Evolutionary conservation across 768 basidiomycete genomes (phyloP), one percentile per base, ranked within the genome.

Genomic region (Boletus rufocinnamomeus): DNA sequence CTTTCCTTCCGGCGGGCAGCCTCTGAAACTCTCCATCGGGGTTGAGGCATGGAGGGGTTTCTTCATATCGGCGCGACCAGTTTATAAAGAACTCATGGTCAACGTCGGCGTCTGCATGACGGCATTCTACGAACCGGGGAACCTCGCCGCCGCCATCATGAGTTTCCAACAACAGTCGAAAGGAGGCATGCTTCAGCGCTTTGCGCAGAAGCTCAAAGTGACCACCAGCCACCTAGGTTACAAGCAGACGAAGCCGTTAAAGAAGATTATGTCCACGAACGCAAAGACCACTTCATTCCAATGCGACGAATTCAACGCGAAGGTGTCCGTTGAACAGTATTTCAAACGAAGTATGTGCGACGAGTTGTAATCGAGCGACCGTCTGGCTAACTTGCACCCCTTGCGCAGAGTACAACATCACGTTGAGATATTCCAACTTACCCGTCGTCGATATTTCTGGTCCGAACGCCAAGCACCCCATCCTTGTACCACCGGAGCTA

Each of bases 401-500:
- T 8, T 40, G 23, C 3, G 4, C 60, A 91, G 89, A 86, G 63
- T 84, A 91, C 63, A 79, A 79, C 0, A 84, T 83, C 40, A 78
- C 56, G 0, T 66, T 93, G 9, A 69, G 69, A 27, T 59, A 78
- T 41, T 80, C 85, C 5, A 72, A 84, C 2, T 64, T 87, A 50
- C 84, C 80, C 0, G 77, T 87, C 11, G 78, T 89, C 41, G 82
- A 88, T 58, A 81, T 88, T 8, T 76, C 60, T 63, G 81, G 63
- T 51, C 60, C 38, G 52, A 66, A 68, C 38, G 48, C 74, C 30
- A 62, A 63, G 35, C 64, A 61, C 34, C 60, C 77, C 1, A 72
- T 69, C 44, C 82, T 70, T 63, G 71, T 91, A 1, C 90, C 90
- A 0, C 84, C 87, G 1, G 90, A 93, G 68, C 50, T 93, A 1